Base-by-base conservation (phyloP, 306 rosid species). In the Mimosa pudica region DNA sequence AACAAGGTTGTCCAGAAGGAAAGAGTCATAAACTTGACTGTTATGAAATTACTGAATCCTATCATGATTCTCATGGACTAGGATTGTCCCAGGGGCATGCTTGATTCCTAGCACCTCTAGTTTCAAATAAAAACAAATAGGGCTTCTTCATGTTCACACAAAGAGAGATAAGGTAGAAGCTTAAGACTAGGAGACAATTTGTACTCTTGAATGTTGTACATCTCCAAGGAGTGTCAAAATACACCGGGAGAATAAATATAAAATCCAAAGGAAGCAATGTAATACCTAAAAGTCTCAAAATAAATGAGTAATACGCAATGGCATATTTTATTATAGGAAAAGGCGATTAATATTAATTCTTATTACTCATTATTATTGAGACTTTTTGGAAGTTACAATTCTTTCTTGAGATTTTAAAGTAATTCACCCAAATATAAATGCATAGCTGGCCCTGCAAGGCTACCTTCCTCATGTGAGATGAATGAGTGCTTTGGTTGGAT, bases 401-500 rank as follows among this genome's bases (percentile, higher is more conserved):
- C 42, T 38, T 38, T 38, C 42, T 5, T 38, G 5, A 38, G 42
- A 38, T 38, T 38, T 38, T 38, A 38, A 2, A 38, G 42, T 38
- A 38, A 38, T 38, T 38, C 42, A 2, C 42, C 42, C 42, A 38
- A 38, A 38, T 38, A 38, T 38, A 38, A 38, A 38, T 38, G 3
- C 42, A 5, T 38, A 11, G 42, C 42, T 62, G 7, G 2, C 42
- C 12, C n/a, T 20, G 36, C 68, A 17, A 14, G 38, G 68, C 84
- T 83, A 92, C 82, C 94, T 87, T 77, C 91, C 89, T 4, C 91
- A 58, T 82, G 84, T 77, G 68, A 90, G 82, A 81, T 88, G 86
- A 57, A 81, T 79, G 6, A 88, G 52, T 41, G 86, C 87, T 65
- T 83, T 89, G 45, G 80, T 90, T 75, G 86, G 91, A 68, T 92